Percentiles rank a stretch among this genome's conserved stretches.
These are phyloP conservation scores for Rhodofomes roseus DNA, from an alignment of 1,284 basidiomycete species.

Conservation along the genomic window DNA sequence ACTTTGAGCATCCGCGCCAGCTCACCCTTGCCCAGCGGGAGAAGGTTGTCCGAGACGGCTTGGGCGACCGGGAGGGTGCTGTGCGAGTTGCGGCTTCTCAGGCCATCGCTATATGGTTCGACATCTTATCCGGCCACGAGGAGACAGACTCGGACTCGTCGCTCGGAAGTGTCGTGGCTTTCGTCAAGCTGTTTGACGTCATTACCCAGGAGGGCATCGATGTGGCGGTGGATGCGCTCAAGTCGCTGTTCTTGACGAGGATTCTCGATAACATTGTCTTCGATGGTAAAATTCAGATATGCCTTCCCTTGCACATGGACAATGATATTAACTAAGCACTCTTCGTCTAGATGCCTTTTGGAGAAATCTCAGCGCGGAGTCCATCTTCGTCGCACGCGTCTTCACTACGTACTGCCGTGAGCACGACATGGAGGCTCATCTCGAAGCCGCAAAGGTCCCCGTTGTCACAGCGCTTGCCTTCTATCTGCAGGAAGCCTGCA, in stretches of 20 bases:
- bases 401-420: slow-evolving; percentile 68
- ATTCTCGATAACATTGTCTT: slow-evolving; percentile 64
- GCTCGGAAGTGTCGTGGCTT: slow-evolving; percentile 33
- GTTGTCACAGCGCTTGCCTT: slow-evolving; percentile 88
- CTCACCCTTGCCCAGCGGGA: slow-evolving; percentile 75
- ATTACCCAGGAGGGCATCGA: slow-evolving; percentile 32
- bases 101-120: slow-evolving; percentile 63
- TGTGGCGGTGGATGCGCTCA: slow-evolving; percentile 59
- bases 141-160: slow-evolving; percentile 13
- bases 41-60: slow-evolving; percentile 72
- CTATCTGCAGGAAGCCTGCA: slow-evolving; percentile 76
- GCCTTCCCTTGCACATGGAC: background rate
- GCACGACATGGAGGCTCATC: slow-evolving; percentile 54
- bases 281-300: slow-evolving; percentile 54
- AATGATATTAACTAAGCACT: background rate
- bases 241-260: slow-evolving; percentile 56
- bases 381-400: slow-evolving; percentile 75
- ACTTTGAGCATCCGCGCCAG: slow-evolving; percentile 58
- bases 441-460: slow-evolving; percentile 71
- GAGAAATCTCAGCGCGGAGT: slow-evolving; percentile 72
- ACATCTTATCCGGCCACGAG: slow-evolving; percentile 1
- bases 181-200: slow-evolving; percentile 63
- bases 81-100: slow-evolving; percentile 78
- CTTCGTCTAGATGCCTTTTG: slow-evolving; percentile 66
- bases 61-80: slow-evolving; percentile 79